Evolutionary conservation across 305 asterid species (phyloP).

Genomic region (Ilex paraguariensis): DNA sequence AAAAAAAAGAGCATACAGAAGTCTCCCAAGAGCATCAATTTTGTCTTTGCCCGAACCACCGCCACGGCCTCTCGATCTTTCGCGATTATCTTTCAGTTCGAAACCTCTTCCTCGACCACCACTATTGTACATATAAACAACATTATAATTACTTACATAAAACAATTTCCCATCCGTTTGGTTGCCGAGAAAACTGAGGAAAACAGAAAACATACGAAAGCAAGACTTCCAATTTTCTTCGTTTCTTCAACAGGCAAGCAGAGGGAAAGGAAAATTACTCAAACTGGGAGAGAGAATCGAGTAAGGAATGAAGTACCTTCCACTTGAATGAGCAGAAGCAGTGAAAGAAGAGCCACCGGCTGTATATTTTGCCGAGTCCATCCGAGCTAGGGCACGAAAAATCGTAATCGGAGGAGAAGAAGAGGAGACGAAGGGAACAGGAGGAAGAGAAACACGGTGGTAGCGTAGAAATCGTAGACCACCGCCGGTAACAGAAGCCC

Average conservation of each 20-base stretch:
- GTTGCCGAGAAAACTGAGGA: no score
- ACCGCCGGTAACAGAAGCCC: conserved; percentile 20
- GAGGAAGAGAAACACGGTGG: conserved; percentile 23
- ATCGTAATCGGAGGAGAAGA: conserved; percentile 18
- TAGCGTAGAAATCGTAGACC: conserved; percentile 29
- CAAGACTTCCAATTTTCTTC: no score
- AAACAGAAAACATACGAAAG: no score
- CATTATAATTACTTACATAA: not conserved
- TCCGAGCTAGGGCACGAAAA: conserved; percentile 19
- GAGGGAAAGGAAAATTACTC: not conserved
- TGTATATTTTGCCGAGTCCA: conserved; percentile 25
- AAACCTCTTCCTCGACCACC: conserved; percentile 50
- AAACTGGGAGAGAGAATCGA: conserved; percentile 1
- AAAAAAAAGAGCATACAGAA: conserved; percentile 45
- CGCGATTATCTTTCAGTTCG: conserved; percentile 29
- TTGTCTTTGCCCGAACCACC: conserved; percentile 52
- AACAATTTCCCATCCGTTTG: not conserved
- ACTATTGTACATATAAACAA: conserved; percentile 14
- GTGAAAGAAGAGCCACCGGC: conserved; percentile 33
- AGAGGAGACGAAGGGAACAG: conserved; percentile 12
- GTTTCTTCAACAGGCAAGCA: no score
- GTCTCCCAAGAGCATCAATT: conserved; percentile 84
- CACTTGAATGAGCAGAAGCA: conserved; percentile 35
- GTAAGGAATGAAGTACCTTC: conserved; percentile 20
- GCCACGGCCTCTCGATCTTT: conserved; percentile 26